Evolutionary conservation across 768 basidiomycete genomes (phyloP).

Genomic region (Boletus vinaceobasis): DNA sequence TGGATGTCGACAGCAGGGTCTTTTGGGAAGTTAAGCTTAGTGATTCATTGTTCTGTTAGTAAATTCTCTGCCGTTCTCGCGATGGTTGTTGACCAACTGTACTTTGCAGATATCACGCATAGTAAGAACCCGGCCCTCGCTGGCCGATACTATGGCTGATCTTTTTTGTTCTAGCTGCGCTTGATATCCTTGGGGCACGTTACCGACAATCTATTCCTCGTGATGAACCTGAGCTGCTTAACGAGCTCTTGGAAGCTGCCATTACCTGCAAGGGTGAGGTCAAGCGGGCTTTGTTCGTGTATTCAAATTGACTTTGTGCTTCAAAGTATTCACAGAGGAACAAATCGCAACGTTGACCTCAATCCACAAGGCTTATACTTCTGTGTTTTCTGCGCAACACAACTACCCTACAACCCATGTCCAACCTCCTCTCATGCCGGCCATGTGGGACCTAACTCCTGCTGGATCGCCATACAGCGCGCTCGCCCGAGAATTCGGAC

Average conservation of each 20-base stretch:
- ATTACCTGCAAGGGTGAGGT: conserved; percentile 55
- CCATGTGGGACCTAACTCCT: conserved; percentile 18
- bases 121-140: conserved; percentile 16
- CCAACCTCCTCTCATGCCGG: conserved; percentile 14
- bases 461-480: conserved; percentile 38
- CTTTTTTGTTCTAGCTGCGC: conserved; percentile 39
- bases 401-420: conserved; percentile 3
- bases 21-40: conserved; percentile 65
- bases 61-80: background rate
- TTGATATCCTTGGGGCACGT: conserved; percentile 57
- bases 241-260: conserved; percentile 43
- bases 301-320: background rate
- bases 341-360: conserved; percentile 49
- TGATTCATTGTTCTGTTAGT: conserved; percentile 67
- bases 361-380: conserved; percentile 35
- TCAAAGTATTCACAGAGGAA: conserved; percentile 59
- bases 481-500: conserved; percentile 74
- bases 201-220: conserved; percentile 35
- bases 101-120: conserved; percentile 34
- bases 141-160: conserved; percentile 24
- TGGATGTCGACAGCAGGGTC: conserved; percentile 69
- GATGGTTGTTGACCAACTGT: conserved; percentile 5
- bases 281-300: conserved; percentile 32
- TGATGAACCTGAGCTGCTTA: conserved; percentile 42
- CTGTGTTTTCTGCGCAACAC: conserved; percentile 15